phyloP scores from a whole-genome alignment of 306 rosid genomes.

The barrel medic (Medicago truncatula) region DNA sequence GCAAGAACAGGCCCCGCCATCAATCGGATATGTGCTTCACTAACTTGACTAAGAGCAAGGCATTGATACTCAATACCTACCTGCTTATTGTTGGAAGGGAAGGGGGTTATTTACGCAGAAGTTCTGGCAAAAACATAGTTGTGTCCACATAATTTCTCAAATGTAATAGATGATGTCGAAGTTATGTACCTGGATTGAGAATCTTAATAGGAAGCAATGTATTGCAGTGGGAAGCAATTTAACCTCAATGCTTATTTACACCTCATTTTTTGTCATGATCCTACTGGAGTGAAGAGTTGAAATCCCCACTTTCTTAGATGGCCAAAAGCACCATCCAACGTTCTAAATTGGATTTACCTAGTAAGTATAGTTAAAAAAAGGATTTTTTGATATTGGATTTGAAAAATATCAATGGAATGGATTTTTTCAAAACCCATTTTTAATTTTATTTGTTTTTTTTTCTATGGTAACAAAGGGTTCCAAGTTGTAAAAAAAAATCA shows the following conservation, averaged over 20 bases:
- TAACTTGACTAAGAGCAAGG: constrained; percentile 17
- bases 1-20: constrained; percentile 29
- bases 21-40: constrained; percentile 30
- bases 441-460: no score
- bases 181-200: constrained; percentile 31
- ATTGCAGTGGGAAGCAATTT: not conserved
- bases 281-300: no score
- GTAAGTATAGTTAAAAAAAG: no score
- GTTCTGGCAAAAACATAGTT: constrained; percentile 16
- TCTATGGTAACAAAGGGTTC: no score
- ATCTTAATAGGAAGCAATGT: constrained; percentile 9
- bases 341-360: no score
- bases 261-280: no score
- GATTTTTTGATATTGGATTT: no score
- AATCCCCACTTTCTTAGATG: no score
- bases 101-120: not conserved
- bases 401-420: no score
- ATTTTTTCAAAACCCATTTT: no score
- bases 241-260: not conserved
- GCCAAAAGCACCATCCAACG: no score
- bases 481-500: no score
- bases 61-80: constrained; percentile 12
- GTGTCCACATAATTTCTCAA: not conserved
- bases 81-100: constrained; percentile 23
- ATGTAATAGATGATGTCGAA: constrained; percentile 24